Base-by-base conservation (phyloP, 2,329 filamentous ascomycete genomes). In the Graphilbum ipis-grandicollis region DNA sequence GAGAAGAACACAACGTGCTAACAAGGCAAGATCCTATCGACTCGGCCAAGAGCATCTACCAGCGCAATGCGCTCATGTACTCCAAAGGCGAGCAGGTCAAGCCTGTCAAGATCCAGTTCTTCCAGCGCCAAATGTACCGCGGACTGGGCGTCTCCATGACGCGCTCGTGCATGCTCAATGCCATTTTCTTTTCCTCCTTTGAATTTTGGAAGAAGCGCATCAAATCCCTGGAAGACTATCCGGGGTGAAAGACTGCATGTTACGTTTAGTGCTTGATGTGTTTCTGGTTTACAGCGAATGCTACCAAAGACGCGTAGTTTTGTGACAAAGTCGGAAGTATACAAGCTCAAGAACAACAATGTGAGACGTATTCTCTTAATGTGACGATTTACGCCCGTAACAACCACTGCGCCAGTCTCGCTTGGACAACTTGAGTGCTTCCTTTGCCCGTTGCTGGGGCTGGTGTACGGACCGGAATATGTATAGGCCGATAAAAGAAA, bases 181-280 rank as follows among this genome's bases (percentile, higher is more conserved):
- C 82, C 46, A 80, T 92, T 48, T 92, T 92, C 65, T 92, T 92
- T 59, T 85, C 80, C 31, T 79, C 76, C 29, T 92, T 90, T 52
- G 83, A 92, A 57, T 76, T 83, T 48, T 68, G 82, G 48, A 90
- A 90, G 60, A 77, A 75, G 53, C 63, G 65, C 44, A 71, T 75
- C 55, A 66, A 68, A 49, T 55, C 59, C 9, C 56, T 69, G 44
- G 65, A 71, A 29, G 65, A 71, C 35, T 48, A 54, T 2, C n/a
- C 31, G 2, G 35, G 29, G 13, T 22, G 10, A 25, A 21, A 31
- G 31, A n/a, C n/a, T n/a, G n/a, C n/a, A n/a, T 10, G 21, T 9
- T 10, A 25, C 14, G 32, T 13, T 12, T 23, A 4, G 22, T 17
- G 2, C 9, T 6, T 23, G 6, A 23, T 10, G 21, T 10, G 32